Evolutionary conservation across 331 rosid species (phyloP), one percentile per base, ranked within the genome.

Genomic region (Prunus yedoensis): DNA sequence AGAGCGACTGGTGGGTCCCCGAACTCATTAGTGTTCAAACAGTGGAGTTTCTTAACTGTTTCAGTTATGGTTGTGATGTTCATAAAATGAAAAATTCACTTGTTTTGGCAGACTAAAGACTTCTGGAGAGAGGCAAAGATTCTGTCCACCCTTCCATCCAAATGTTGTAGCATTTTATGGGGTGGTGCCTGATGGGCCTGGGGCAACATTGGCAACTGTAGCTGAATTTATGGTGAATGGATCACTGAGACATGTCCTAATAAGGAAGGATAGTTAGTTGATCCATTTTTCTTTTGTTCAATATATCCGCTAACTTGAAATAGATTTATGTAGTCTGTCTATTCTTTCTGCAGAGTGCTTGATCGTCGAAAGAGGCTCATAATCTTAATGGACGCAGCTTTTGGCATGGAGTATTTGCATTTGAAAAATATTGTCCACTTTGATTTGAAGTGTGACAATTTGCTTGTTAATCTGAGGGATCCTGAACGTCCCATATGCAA

Each of bases 331-430:
- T 43, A 47, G 27, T 77, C 61, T 82, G 51, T 65, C 32, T 76
- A 81, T 78, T 78, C 82, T 65, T 81, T 67, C 43, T 74, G 73
- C 91, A 95, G 99, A 80, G 91, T 92, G 80, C 90, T 92, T 74
- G 98, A 95, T 51, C 94, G 93, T 71, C 93, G 88, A 71, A 95
- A 87, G 79, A 84, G 93, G 89, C 84, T 95, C 71, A 77, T 87
- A 51, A 85, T 95, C 45, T 91, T 96, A 62, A 92, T 88, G 94
- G 99, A 92, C 85, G 91, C 97, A 12, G 98, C 99, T 77, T 92
- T 92, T 45, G 99, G 99, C 74, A 95, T 95, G 99, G 98, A 95
- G 80, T 95, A 95, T 88, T 84, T 95, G 88, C 98, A 95, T 78
- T 79, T 89, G 83, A 95, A 89, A 86, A 95, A 82, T 72, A 87